Conservation (phyloP, 2,329 filamentous ascomycete genomes). For the Pyricularia grisea region DNA sequence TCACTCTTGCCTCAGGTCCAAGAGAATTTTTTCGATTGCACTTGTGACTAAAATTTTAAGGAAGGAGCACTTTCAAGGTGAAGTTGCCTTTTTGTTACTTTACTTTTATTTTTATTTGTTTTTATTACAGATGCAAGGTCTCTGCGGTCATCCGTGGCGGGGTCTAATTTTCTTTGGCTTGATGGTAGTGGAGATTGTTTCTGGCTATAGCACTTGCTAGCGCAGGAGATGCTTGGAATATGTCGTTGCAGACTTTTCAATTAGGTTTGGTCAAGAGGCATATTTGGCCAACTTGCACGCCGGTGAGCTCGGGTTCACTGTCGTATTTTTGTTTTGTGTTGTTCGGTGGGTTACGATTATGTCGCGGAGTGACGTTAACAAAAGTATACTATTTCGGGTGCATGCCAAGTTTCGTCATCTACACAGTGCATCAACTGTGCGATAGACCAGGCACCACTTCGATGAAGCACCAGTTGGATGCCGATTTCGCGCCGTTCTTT, state of each 20-base stretch:
- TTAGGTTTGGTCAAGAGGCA: background rate
- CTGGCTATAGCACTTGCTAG: background rate
- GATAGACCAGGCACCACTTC: background rate
- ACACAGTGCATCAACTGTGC: background rate
- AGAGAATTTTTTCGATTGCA: background rate
- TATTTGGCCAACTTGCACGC: background rate
- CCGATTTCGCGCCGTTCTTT: background rate
- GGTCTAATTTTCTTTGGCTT: background rate
- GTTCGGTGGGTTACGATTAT: no score
- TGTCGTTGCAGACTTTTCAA: background rate
- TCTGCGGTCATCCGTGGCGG: background rate
- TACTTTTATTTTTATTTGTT: background rate
- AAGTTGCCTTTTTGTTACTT: background rate
- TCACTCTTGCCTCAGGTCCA: background rate
- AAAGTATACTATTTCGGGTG: background rate
- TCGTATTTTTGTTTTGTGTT: background rate
- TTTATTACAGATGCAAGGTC: background rate
- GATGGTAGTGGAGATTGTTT: background rate
- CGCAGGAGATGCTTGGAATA: background rate
- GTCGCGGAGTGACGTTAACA: background rate
- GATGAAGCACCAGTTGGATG: background rate
- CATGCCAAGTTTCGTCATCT: background rate
- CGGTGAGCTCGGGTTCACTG: background rate
- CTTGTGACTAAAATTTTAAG: background rate
- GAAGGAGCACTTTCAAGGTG: background rate